Percentiles rank a stretch among this genome's conserved stretches.
Conservation (phyloP, 2,329 filamentous ascomycete species). For the Epichloe bromicola region DNA sequence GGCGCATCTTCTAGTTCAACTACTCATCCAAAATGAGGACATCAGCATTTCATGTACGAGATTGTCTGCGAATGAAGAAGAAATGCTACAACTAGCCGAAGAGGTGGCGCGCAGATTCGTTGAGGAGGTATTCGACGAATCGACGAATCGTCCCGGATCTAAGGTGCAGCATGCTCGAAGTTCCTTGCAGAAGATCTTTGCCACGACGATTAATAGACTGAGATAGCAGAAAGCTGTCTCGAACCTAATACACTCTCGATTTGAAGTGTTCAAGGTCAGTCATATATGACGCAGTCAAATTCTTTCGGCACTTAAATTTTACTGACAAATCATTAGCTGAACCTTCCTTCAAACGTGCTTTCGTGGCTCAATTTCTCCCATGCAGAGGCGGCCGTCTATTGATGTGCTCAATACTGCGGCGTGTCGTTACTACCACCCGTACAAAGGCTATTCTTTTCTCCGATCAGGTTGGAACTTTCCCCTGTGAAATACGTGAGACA, state of each 20-base stretch:
- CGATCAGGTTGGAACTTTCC: too few species aligned
- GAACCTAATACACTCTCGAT: background rate
- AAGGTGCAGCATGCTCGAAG: constrained; percentile 9
- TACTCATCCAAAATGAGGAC: constrained; percentile 62
- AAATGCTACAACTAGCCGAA: constrained; percentile 57
- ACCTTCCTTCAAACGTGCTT: background rate
- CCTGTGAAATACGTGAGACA: too few species aligned
- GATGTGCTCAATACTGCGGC: too few species aligned
- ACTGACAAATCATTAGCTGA: background rate
- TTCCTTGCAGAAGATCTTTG: background rate
- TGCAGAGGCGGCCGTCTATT: too few species aligned
- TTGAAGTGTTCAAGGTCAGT: background rate
- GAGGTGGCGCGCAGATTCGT: constrained; percentile 45
- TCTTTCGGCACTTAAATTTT: background rate
- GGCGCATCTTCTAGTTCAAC: constrained; percentile 57
- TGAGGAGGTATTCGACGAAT: constrained; percentile 9
- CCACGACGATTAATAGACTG: background rate
- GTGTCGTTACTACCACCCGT: too few species aligned
- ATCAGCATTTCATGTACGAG: constrained; percentile 58
- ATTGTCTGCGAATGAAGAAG: constrained; percentile 49
- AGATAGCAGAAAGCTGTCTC: background rate
- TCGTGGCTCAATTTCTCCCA: too few species aligned
- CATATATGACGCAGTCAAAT: background rate
- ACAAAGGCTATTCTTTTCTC: too few species aligned
- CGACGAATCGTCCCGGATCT: background rate